phyloP scores from a whole-genome alignment of 495 filamentous ascomycete genomes.

The Aspergillus campestris region DNA sequence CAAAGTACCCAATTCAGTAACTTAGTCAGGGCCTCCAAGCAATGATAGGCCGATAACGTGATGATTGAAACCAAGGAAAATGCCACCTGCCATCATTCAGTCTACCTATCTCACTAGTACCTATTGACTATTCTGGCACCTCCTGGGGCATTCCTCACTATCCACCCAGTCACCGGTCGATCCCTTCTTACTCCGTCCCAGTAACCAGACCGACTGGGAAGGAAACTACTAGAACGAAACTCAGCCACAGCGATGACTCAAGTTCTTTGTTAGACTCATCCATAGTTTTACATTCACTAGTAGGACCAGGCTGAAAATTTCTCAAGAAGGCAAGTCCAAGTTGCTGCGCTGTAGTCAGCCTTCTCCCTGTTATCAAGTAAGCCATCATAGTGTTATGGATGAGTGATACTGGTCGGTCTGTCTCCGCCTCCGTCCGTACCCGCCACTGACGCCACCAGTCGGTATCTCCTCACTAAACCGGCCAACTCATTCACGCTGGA shows the following conservation, averaged over 20 bases:
- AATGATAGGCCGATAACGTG: conserved; percentile 30
- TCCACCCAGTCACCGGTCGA: conserved; percentile 6
- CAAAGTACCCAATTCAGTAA: conserved; percentile 33
- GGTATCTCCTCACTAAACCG: conserved; percentile 2
- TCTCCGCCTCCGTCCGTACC: conserved; percentile 12
- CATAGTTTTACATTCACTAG: not conserved
- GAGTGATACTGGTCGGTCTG: not conserved
- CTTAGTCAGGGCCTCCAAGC: conserved; percentile 8
- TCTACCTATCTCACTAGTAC: too few relatives aligned
- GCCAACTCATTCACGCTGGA: not conserved
- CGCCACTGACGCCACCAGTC: conserved; percentile 24
- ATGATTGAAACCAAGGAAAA: conserved; percentile 16
- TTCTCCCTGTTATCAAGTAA: too few relatives aligned
- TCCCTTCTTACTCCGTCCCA: conserved; percentile 7
- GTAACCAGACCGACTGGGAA: not conserved
- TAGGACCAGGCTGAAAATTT: not conserved
- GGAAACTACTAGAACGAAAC: conserved; percentile 10
- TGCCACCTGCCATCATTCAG: conserved; percentile 6
- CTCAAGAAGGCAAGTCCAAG: not conserved
- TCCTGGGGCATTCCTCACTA: conserved; percentile 10
- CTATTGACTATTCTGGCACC: conserved; percentile 8
- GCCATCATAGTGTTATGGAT: not conserved
- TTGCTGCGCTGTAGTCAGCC: too few relatives aligned
- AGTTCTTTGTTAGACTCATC: not conserved
- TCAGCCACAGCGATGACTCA: conserved; percentile 3